These are phyloP conservation scores for Micractinium sp. DNA, from an alignment of 139 green algal genomes.

Conservation along the genomic window DNA sequence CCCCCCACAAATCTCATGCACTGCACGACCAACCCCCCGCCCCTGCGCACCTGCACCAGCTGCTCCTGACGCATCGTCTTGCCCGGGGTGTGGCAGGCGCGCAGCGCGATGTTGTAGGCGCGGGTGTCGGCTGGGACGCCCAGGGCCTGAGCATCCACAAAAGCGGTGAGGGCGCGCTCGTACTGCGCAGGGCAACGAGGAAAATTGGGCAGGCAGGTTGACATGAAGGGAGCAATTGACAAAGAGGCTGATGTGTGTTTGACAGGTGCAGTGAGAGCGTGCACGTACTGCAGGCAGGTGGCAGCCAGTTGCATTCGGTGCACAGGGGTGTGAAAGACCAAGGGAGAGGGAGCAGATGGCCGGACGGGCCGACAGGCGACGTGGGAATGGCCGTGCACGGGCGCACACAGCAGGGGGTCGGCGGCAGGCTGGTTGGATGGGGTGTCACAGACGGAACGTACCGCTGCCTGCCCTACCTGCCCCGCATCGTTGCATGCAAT, in stretches of 20 bases:
- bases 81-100: conserved; percentile 43
- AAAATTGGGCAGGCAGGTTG: not conserved
- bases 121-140: conserved; percentile 21
- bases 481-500: conserved; percentile 43
- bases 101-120: conserved; percentile 52
- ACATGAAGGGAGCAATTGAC: not conserved
- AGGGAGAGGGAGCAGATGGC: not conserved
- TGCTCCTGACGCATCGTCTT: conserved; percentile 30
- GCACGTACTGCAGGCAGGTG: not conserved
- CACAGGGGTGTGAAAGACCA: not conserved
- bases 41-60: conserved; percentile 16
- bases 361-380: not conserved
- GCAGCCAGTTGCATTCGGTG: not conserved
- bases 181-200: conserved; percentile 16
- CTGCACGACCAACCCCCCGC: too few species aligned
- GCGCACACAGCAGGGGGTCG: not conserved
- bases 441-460: not conserved
- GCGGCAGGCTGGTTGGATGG: not conserved
- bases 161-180: conserved; percentile 45
- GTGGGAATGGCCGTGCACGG: not conserved
- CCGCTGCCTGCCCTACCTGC: not conserved
- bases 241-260: not conserved
- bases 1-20: too few species aligned
- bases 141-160: conserved; percentile 17
- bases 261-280: not conserved